A percentile compares a stretch with the other conserved stretches of the same genome.
phyloP scores from a whole-genome alignment of 768 basidiomycete genomes.

The Leccinum olivaceopallidum region DNA sequence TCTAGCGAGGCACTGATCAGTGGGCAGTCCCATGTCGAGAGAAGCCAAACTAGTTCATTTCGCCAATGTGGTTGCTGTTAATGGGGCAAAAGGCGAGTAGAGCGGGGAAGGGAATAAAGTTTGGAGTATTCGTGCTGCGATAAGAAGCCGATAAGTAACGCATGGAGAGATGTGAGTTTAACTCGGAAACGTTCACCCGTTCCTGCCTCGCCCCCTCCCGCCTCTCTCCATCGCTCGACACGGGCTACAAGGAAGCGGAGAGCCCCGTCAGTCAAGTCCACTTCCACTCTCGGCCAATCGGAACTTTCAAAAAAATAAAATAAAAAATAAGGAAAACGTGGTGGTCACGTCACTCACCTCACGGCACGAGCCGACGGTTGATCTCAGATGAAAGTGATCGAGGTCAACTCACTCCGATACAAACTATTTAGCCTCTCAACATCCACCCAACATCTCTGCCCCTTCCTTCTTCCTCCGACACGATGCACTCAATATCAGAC shows the following conservation, averaged over 20 bases:
- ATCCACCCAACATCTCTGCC: slow-evolving; percentile 13
- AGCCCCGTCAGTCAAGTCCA: too few relatives aligned
- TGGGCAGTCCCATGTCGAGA: slow-evolving; percentile 20
- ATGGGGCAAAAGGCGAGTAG: slow-evolving; percentile 19
- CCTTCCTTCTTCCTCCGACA: slow-evolving; percentile 6
- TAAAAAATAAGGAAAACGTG: slow-evolving; percentile 11
- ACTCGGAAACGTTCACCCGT: neutral
- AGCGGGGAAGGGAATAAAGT: slow-evolving; percentile 27
- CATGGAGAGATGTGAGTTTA: neutral
- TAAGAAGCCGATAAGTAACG: slow-evolving; percentile 25
- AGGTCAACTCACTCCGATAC: slow-evolving; percentile 15
- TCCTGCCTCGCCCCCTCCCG: slow-evolving; percentile 2
- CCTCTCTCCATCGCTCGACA: neutral
- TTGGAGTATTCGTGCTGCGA: slow-evolving; percentile 20
- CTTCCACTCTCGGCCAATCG: neutral
- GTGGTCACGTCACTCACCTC: slow-evolving; percentile 21
- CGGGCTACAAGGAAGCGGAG: neutral
- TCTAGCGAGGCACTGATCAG: neutral
- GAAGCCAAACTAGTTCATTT: slow-evolving; percentile 26
- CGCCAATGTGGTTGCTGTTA: slow-evolving; percentile 19
- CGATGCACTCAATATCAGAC: slow-evolving; percentile 84
- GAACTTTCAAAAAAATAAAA: neutral
- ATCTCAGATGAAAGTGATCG: slow-evolving; percentile 31
- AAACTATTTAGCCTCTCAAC: slow-evolving; percentile 11
- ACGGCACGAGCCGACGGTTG: slow-evolving; percentile 23